Evolutionary conservation across 495 filamentous ascomycete genomes (phyloP), one percentile per base, ranked within the genome.

Genomic region (Penicillium waksmanii): DNA sequence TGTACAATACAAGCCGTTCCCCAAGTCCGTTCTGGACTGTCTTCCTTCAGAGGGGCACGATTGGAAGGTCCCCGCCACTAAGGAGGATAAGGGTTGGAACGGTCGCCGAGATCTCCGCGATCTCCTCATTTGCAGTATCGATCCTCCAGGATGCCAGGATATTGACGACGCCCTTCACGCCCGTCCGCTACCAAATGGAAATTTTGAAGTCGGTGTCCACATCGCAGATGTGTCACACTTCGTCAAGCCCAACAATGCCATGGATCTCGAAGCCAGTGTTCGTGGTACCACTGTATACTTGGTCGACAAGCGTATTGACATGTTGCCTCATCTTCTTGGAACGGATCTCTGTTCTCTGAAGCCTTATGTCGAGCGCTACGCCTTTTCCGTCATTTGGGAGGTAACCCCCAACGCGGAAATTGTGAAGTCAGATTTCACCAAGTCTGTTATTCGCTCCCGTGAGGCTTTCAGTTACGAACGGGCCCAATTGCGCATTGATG

Each of bases 171-270:
- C 95, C 11, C 85, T 98, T 15, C 95, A 98, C 69, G 93, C 95
- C 13, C 81, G 87, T 35, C 80, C 79, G 35, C 77, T 98, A 40
- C 89, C 92, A 2, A 98, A 97, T 66, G 95, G 96, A 23, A 98
- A 98, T 70, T 91, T 87, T 62, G 92, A 98, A 77, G 91, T 98
- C 12, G 95, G 95, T 55, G 95, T 98, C n/a, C 96, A 98, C 69
- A 98, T 98, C 70, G 95, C 95, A 44, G 95, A 98, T 68, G 95
- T 98, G 18, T 97, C 96, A 15, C 92, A 98, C 70, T 98, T 98
- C 64, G 96, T 98, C 70, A 96, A 93, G 75, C 93, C 96, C 27
- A 92, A 92, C 70, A 98, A 95, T 70, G 86, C 95, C 42, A 98
- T 98, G 96, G 96, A 98, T 70, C 82, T 84, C 21, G 95, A 98